Base-by-base conservation (phyloP, 306 rosid genomes). In the Benincasa hispida region DNA sequence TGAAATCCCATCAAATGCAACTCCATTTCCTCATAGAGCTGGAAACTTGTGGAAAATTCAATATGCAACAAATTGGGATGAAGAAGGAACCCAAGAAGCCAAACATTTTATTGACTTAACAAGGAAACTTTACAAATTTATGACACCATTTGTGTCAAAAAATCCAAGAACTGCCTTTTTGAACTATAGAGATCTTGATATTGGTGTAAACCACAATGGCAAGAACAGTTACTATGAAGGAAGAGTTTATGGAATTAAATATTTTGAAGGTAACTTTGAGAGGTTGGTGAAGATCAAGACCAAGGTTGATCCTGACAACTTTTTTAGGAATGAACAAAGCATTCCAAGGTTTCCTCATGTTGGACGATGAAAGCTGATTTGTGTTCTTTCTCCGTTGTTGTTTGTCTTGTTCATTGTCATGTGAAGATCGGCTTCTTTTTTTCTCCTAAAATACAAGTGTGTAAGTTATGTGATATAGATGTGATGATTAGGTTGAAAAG, bases 301-400 rank as follows among this genome's bases (percentile, higher is more conserved):
- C 4, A 61, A 10, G 47, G 83, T 80, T 28, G 83, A 80, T 63
- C 79, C 83, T 37, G 0, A 30, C 6, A 80, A 80, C 62, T 80
- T 80, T 78, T 80, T 80, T 5, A 74, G 79, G 65, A 75, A 80
- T 75, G 83, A 80, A 66, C 83, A 80, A 32, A 80, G 83, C 60
- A 80, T 80, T 45, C 83, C 83, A 0, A 74, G 79, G 5, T 70
- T 74, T 50, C 78, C 65, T 22, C 14, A 30, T 17, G 21, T 56
- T 37, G 0, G 50, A n/a, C 37, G 57, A 48, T 14, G 4, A 0
- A 6, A 56, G 2, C 0, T 53, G 11, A 53, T 13, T 19, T 53
- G 12, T 19, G 56, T 51, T 48, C 6, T 48, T 12, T 45, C 51
- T 45, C 51, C 13, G 3, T 45, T 45, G 17, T 45, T 45, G 51